A percentile compares a stretch with the other conserved stretches of the same genome.
Evolutionary conservation across 768 basidiomycete species (phyloP).

Genomic region (Phaeotremella skinneri): DNA sequence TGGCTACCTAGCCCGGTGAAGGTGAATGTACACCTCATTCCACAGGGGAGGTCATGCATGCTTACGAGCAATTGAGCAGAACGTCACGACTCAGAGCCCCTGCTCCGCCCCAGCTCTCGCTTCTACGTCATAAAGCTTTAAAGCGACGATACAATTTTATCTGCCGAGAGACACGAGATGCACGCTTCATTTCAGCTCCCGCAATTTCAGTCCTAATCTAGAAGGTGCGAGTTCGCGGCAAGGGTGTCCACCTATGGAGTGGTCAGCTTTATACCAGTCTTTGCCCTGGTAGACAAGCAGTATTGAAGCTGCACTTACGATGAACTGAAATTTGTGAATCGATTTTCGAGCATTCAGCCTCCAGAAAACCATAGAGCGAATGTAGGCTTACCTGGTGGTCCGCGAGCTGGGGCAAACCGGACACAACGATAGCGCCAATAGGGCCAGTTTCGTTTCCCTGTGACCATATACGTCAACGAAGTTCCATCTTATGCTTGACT

Average conservation of each 20-base stretch:
- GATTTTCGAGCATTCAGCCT: not conserved
- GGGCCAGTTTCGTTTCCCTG: conserved; percentile 27
- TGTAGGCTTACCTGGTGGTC: conserved; percentile 39
- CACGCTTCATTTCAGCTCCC: too few species aligned
- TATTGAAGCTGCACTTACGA: conserved; percentile 15
- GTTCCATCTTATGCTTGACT: not conserved
- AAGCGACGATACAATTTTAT: too few species aligned
- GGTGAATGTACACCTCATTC: too few species aligned
- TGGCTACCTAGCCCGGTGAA: too few species aligned
- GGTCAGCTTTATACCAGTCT: not conserved
- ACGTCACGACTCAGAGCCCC: too few species aligned
- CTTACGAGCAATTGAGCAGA: too few species aligned
- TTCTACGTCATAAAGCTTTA: too few species aligned
- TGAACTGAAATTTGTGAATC: conserved; percentile 10
- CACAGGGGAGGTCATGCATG: too few species aligned
- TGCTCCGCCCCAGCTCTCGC: too few species aligned
- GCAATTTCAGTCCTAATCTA: too few species aligned
- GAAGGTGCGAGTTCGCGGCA: not conserved
- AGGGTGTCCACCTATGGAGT: not conserved
- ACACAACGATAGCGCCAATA: conserved; percentile 42
- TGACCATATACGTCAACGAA: not conserved
- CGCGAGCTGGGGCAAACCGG: conserved; percentile 40
- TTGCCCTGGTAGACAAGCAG: too few species aligned
- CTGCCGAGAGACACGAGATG: too few species aligned
- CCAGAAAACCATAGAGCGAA: not conserved